phyloP scores from a whole-genome alignment of 2,329 filamentous ascomycete species.

The Pseudogymnoascus sp. region DNA sequence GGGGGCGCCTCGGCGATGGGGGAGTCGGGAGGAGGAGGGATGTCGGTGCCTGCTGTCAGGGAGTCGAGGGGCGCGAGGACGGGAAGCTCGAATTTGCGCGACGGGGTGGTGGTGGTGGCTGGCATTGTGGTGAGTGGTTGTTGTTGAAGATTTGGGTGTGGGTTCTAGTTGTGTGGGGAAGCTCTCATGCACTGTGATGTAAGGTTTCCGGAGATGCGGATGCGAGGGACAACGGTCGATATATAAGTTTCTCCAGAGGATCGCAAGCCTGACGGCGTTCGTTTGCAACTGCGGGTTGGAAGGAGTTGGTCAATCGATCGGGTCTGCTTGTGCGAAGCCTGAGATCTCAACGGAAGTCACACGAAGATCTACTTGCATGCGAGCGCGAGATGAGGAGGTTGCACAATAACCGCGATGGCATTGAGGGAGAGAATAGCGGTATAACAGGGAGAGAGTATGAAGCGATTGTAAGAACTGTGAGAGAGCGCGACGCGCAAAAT shows the following conservation, averaged over 20 bases:
- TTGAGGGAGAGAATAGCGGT: not conserved
- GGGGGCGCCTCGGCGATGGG: conserved; percentile 26
- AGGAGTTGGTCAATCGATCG: not conserved
- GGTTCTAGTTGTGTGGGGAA: not conserved
- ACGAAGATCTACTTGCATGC: conserved; percentile 8
- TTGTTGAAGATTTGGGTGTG: not conserved
- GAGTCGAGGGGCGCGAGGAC: conserved; percentile 27
- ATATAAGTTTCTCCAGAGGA: not conserved
- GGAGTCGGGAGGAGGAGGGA: conserved; percentile 29
- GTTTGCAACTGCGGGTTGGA: not conserved
- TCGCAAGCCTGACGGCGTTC: not conserved
- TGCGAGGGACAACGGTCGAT: not conserved
- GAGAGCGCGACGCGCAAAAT: conserved; percentile 6
- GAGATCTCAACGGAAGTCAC: conserved; percentile 7
- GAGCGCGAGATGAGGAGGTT: conserved; percentile 5
- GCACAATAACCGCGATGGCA: conserved; percentile 5
- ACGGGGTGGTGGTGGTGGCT: not conserved
- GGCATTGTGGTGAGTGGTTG: not conserved
- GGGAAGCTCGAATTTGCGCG: conserved; percentile 28
- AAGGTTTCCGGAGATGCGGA: conserved; percentile 1
- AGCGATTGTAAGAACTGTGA: not conserved
- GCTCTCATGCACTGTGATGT: conserved; percentile 9
- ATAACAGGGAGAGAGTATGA: not conserved
- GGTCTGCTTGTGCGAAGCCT: not conserved
- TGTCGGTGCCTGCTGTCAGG: conserved; percentile 30